Evolutionary conservation across 1,284 basidiomycete species (phyloP).

Genomic region (Kwoniella shivajii): DNA sequence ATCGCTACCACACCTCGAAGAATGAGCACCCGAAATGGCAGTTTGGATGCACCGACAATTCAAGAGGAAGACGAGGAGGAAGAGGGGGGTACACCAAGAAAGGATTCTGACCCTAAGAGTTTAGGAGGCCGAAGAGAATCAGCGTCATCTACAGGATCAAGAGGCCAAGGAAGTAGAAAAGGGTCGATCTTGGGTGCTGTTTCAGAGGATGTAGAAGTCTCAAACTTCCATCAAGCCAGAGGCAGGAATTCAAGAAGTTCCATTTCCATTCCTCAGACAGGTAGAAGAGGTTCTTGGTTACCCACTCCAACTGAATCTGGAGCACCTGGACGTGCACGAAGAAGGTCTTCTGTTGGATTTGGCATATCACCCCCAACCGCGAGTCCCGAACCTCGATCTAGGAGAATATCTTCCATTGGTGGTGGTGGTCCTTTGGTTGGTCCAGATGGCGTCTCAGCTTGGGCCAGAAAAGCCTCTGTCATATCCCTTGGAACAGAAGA

Average conservation of each 20-base stretch:
- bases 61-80: conserved; percentile 22
- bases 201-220: conserved; percentile 24
- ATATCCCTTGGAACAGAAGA: conserved; percentile 37
- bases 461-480: conserved; percentile 47
- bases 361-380: background rate
- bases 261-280: conserved; percentile 14
- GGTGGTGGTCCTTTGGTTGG: conserved; percentile 28
- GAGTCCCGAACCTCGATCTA: conserved; percentile 16
- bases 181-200: conserved; percentile 24
- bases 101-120: background rate
- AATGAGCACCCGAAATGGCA: conserved; percentile 16
- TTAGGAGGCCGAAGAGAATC: conserved; percentile 11
- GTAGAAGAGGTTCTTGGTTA: conserved; percentile 39
- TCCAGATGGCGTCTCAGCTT: conserved; percentile 41
- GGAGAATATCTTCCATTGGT: conserved; percentile 39
- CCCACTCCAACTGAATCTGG: conserved; percentile 21
- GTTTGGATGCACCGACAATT: conserved; percentile 7
- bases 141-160: conserved; percentile 13
- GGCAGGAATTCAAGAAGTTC: conserved; percentile 13
- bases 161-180: conserved; percentile 18
- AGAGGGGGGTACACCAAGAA: background rate
- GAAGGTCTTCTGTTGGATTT: conserved; percentile 12
- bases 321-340: conserved; percentile 1
- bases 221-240: conserved; percentile 20
- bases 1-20: conserved; percentile 1